Evolutionary conservation across 306 rosid species (phyloP), one percentile per base, ranked within the genome.

Genomic region (Pterocarpus macrocarpus): DNA sequence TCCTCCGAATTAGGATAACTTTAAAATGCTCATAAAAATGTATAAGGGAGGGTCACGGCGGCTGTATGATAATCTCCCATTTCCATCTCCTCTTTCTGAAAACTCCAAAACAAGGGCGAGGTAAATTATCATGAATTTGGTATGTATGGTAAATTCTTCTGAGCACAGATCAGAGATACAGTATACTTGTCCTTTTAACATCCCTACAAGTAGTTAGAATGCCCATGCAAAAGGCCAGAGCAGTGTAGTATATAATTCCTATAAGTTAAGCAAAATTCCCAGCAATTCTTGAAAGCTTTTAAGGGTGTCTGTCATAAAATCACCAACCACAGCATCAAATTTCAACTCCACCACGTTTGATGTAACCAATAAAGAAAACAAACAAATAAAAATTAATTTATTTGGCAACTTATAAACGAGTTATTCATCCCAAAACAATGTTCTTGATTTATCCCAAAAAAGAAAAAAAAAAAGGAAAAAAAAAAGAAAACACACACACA

Each of bases 311-410:
- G 39, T 44, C 73, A 38, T 14, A 66, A 73, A 32, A 13, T 16
- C 7, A 68, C 12, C 50, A 8, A 62, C 47, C 62, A 67, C 35
- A 68, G 13, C 2, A 79, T 65, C 53, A 78, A 77, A 68, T 16
- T 84, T 67, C 73, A 79, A 12, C 56, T 16, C 33, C 41, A 38
- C 8, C 28, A 70, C 43, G 81, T 70, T 50, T 12, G 16, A 70
- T 22, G 6, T 9, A 75, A 56, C 35, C 13, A 22, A 14, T 14
- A 15, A 50, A 62, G 50, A 65, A 65, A 65, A 55, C 50, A 3
- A 35, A 41, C 38, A 39, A 33, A 58, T 8, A 74, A 17, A 76
- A 56, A 43, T 13, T 3, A 12, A 58, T 43, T 43, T 15, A 67
- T 41, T 52, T 30, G 64, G 79, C 43, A 73, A 17, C 39, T 43